phyloP scores from a whole-genome alignment of 1,139 yeast species.

The Scheffersomyces quercinus region DNA sequence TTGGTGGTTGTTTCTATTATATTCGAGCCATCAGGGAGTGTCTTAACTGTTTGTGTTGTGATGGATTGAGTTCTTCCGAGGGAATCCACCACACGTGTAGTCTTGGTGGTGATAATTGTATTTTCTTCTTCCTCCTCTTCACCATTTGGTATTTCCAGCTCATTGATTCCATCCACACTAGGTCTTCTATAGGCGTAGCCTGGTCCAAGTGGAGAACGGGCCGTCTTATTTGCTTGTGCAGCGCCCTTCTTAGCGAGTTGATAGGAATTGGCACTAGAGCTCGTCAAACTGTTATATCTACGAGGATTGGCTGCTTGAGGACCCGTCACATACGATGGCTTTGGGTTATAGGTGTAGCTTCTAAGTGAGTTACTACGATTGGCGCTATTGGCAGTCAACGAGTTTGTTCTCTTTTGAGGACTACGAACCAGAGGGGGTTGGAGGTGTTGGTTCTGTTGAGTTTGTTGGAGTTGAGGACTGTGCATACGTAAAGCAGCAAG shows the following conservation, averaged over 20 bases:
- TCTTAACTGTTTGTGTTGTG: conserved; percentile 43
- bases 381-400: conserved; percentile 11
- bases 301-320: conserved; percentile 21
- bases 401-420: conserved; percentile 13
- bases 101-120: conserved; percentile 39
- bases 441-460: conserved; percentile 2
- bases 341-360: conserved; percentile 42
- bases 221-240: not conserved
- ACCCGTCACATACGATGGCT: conserved; percentile 40
- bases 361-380: conserved; percentile 33
- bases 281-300: conserved; percentile 22
- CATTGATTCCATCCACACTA: conserved; percentile 1
- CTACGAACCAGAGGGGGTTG: not conserved
- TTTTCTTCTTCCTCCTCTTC: conserved; percentile 28
- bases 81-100: conserved; percentile 46
- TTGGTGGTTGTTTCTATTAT: conserved; percentile 48
- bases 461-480: conserved; percentile 13
- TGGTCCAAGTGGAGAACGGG: not conserved
- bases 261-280: not conserved
- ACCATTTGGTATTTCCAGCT: conserved; percentile 7
- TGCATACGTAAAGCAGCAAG: conserved; percentile 43
- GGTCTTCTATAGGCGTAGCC: conserved; percentile 2
- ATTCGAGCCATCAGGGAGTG: conserved; percentile 47
- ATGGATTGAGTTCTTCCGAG: conserved; percentile 44
- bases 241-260: not conserved